Evolutionary conservation across 129 eudicot genomes (phyloP).

Genomic region (Centrapalus pauciflorus): DNA sequence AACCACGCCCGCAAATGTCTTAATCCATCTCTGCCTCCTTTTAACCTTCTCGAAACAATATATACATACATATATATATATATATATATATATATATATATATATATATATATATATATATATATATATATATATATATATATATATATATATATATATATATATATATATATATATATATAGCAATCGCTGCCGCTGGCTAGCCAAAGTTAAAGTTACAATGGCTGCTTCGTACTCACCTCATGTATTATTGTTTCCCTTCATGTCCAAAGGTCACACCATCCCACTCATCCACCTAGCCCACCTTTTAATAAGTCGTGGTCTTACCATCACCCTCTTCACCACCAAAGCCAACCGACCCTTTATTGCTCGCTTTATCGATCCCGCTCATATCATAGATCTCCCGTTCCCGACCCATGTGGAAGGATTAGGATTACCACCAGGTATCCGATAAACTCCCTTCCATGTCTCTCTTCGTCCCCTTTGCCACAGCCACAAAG

Average conservation of each 20-base stretch:
- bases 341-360: slow-evolving; percentile 50
- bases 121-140: no score
- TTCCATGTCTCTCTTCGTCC: slow-evolving; percentile 52
- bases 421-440: slow-evolving; percentile 36
- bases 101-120: no score
- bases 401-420: slow-evolving; percentile 47
- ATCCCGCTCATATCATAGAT: slow-evolving; percentile 16
- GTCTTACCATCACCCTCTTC: slow-evolving; percentile 41
- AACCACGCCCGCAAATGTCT: no score
- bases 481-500: slow-evolving; percentile 39
- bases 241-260: slow-evolving; percentile 44
- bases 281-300: slow-evolving; percentile 50
- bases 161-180: no score
- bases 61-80: no score
- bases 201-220: no score
- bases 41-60: no score
- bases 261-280: slow-evolving; percentile 77
- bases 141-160: no score
- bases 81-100: no score
- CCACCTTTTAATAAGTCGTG: slow-evolving; percentile 37
- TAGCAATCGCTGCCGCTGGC: no score
- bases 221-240: no score
- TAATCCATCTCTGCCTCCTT: no score
- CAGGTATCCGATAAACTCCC: slow-evolving; percentile 66
- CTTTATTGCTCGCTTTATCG: slow-evolving; percentile 41